Conservation (phyloP, 257 asterid species). For the Nicotiana tomentosiformis region DNA sequence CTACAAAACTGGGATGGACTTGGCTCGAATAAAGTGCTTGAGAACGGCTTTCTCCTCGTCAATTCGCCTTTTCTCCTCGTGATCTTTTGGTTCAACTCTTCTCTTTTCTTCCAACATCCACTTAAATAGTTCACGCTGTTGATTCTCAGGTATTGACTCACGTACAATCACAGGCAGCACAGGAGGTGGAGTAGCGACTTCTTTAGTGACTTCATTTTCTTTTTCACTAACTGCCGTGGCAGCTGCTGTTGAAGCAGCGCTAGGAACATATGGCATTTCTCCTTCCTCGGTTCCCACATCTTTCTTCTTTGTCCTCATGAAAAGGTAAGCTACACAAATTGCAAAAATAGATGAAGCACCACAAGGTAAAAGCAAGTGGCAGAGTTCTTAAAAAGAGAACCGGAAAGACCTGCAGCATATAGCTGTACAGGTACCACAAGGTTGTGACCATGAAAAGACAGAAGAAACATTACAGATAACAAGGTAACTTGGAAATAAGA, state of each 20-base stretch:
- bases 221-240: conserved; percentile 20
- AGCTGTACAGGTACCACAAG: background rate
- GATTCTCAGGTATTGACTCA: conserved; percentile 58
- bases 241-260: conserved; percentile 24
- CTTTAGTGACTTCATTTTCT: conserved; percentile 24
- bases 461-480: background rate
- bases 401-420: background rate
- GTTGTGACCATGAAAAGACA: background rate
- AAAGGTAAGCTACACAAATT: conserved; percentile 49
- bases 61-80: conserved; percentile 61
- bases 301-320: conserved; percentile 45
- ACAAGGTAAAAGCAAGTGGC: background rate
- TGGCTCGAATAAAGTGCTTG: conserved; percentile 71
- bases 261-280: conserved; percentile 27
- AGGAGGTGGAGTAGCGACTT: conserved; percentile 19
- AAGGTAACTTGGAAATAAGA: background rate
- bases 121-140: conserved; percentile 66
- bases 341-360: background rate
- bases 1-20: conserved; percentile 47
- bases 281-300: conserved; percentile 26
- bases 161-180: conserved; percentile 32
- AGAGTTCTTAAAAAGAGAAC: background rate
- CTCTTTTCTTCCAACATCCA: conserved; percentile 92
- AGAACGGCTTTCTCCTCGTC: conserved; percentile 91
- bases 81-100: conserved; percentile 56